Evolutionary conservation across 2,329 filamentous ascomycete genomes (phyloP), one percentile per base, ranked within the genome.

Genomic region (Aspergillus ibericus): DNA sequence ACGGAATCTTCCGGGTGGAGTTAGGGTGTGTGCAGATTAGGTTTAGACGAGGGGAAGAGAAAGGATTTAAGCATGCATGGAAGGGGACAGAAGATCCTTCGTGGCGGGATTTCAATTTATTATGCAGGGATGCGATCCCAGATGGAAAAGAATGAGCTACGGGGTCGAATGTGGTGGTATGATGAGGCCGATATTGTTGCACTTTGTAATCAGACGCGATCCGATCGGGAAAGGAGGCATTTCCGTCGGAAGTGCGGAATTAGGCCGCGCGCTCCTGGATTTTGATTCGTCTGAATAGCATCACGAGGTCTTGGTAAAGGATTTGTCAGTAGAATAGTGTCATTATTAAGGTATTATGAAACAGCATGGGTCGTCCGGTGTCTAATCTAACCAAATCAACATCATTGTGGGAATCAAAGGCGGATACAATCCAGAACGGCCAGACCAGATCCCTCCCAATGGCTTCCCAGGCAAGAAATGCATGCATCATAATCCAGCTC

Each of bases 191-290:
- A 53, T 53, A 18, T 44, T 29, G 51, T 44, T 29, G 51, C 34
- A 44, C 32, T 53, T 32, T 32, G 51, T 53, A 53, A 53, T 53
- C 50, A 40, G 16, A 9, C 10, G 15, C 22, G 36, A 53, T 53
- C 51, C 51, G 51, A 53, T 53, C 51, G 51, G 50, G 51, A 42
- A 32, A 32, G 25, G 51, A 12, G 51, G 18, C 13, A 36, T 15
- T 44, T 53, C 51, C 50, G 36, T 53, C 51, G 38, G 51, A 38
- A 53, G 51, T 34, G 51, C 51, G 51, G 51, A 53, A 53, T 53
- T 53, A 7, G 1, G 18, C 51, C 51, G 51, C 51, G 25, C n/a
- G 16, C 15, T 2, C 3, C 25, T 15, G 6, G 13, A 15, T 8
- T 38, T 16, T 32, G 29, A 32, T 38, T 38, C n/a, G 35, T 38